Evolutionary conservation across 2,329 filamentous ascomycete species (phyloP).

Genomic region (Verticillium tricorpus): DNA sequence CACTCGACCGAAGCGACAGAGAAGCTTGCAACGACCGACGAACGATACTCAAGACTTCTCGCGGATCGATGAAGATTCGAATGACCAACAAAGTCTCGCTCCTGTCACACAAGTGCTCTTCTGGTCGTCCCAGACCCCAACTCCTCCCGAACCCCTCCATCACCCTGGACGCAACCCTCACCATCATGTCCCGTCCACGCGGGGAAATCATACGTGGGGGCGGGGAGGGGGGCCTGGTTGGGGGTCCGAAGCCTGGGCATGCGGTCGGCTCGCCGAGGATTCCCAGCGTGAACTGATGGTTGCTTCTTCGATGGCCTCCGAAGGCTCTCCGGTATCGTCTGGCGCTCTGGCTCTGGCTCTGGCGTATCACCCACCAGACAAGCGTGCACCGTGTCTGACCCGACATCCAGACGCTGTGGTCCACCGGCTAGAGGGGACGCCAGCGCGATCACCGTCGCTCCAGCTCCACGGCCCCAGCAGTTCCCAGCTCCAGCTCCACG

Average conservation of each 20-base stretch:
- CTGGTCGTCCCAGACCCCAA: background rate
- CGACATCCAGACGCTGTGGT: background rate
- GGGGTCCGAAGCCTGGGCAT: background rate
- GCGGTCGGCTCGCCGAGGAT: background rate
- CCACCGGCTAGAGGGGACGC: background rate
- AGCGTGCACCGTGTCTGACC: background rate
- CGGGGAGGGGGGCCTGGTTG: background rate
- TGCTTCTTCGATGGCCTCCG: background rate
- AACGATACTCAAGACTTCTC: background rate
- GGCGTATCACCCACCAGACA: background rate
- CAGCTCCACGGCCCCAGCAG: background rate
- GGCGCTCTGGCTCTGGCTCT: background rate
- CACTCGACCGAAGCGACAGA: background rate
- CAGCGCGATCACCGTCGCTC: background rate
- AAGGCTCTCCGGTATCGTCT: background rate
- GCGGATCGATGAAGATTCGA: background rate
- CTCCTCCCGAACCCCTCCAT: background rate
- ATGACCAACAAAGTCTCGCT: background rate
- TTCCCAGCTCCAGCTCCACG: background rate
- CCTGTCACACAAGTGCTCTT: background rate
- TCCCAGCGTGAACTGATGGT: background rate
- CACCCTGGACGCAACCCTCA: background rate
- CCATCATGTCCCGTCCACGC: conserved; percentile 1
- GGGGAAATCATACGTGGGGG: conserved; percentile 2
- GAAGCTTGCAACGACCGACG: too few relatives aligned